Conservation (phyloP, 2,329 filamentous ascomycete genomes). For the Pleoardoris graminearum region DNA sequence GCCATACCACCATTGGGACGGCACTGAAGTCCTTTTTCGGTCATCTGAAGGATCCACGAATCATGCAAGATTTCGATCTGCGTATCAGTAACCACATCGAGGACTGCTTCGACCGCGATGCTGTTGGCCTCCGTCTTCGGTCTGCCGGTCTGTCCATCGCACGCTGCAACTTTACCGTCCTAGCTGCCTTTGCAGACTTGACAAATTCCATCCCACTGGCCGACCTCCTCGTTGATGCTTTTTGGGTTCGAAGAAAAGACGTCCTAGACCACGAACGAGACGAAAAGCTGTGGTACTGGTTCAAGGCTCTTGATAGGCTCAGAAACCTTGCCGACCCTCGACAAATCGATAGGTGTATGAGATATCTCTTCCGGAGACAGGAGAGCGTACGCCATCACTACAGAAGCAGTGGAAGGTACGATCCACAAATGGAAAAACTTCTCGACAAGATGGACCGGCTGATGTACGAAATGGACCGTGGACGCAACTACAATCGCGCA, state of each 20-base stretch:
- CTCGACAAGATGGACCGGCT: not conserved
- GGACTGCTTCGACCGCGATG: not conserved
- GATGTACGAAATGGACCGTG: not conserved
- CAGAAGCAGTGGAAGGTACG: not conserved
- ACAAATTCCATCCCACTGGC: not conserved
- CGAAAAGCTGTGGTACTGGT: not conserved
- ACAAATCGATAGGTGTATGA: slow-evolving; percentile 1
- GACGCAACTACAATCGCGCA: not conserved
- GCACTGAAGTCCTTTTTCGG: not conserved
- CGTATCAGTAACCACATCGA: not conserved
- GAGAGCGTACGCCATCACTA: not conserved
- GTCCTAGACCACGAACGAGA: not conserved
- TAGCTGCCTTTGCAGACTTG: not conserved
- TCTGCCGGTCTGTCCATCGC: not conserved
- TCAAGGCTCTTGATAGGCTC: not conserved
- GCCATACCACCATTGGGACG: not conserved
- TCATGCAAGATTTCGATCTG: not conserved
- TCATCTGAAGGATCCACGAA: not conserved
- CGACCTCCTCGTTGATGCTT: not conserved
- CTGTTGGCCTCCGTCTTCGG: not conserved
- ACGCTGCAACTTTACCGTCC: not conserved
- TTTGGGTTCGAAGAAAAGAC: not conserved
- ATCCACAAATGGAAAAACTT: not conserved
- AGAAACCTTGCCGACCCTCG: not conserved
- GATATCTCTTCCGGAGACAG: not conserved